A percentile compares a stretch with the other conserved stretches of the same genome.
phyloP scores from a whole-genome alignment of 2,329 filamentous ascomycete genomes.

The Colletotrichum sansevieriae region DNA sequence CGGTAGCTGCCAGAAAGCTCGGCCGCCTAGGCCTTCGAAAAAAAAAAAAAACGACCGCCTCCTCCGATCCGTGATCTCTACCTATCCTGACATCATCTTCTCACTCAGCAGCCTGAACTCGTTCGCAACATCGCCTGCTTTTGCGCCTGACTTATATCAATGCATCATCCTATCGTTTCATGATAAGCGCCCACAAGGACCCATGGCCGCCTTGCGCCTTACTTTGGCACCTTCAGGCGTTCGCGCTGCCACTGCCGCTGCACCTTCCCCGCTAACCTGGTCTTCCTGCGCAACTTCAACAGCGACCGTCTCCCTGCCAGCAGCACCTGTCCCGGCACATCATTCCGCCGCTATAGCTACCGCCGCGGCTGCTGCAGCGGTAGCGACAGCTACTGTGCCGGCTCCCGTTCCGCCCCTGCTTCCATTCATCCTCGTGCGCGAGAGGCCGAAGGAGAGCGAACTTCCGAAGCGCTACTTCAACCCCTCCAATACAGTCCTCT shows the following conservation, averaged over 20 bases:
- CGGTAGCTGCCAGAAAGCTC: constrained; percentile 12
- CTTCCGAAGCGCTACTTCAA: constrained; percentile 39
- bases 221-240: constrained; percentile 18
- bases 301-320: neutral
- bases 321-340: neutral
- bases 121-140: neutral
- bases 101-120: neutral
- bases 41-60: constrained; percentile 1
- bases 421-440: constrained; percentile 19
- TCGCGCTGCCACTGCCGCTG: constrained; percentile 18
- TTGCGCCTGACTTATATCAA: neutral
- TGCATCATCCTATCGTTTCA: constrained; percentile 17
- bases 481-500: constrained; percentile 32
- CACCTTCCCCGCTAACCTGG: constrained; percentile 32
- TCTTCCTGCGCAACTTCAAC: constrained; percentile 11
- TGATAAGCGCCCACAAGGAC: constrained; percentile 17
- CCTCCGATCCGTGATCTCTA: neutral
- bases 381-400: neutral
- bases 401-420: neutral
- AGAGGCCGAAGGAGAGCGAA: constrained; percentile 8
- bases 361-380: constrained; percentile 6
- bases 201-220: constrained; percentile 37
- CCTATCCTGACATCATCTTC: constrained; percentile 26
- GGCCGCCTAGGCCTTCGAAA: constrained; percentile 16
- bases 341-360: constrained; percentile 1